phyloP scores from a whole-genome alignment of 371 early-diverging fungal genomes.

The Mucor mucedo region DNA sequence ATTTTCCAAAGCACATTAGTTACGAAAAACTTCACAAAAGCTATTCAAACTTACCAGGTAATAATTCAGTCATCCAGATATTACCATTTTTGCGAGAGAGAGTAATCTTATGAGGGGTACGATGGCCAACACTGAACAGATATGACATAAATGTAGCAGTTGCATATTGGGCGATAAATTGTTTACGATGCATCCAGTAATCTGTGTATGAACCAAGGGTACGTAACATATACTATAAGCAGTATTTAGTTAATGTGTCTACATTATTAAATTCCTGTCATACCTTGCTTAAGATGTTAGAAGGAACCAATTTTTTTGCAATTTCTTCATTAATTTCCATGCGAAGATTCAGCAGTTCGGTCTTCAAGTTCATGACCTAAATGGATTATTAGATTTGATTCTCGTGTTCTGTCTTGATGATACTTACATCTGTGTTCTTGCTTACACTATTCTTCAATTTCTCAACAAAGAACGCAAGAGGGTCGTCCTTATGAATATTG shows the following conservation, averaged over 20 bases:
- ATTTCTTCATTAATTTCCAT: constrained; percentile 86
- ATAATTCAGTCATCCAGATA: constrained; percentile 80
- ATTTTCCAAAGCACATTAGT: constrained; percentile 16
- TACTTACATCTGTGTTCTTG: constrained; percentile 45
- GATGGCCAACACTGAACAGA: constrained; percentile 82
- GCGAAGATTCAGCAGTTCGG: constrained; percentile 74
- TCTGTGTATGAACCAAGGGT: constrained; percentile 81
- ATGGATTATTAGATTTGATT: too few relatives aligned
- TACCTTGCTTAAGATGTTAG: constrained; percentile 78
- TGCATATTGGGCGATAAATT: constrained; percentile 90
- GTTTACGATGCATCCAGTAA: constrained; percentile 91
- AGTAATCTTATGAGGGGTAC: constrained; percentile 85
- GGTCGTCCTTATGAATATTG: constrained; percentile 80
- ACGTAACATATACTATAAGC: constrained; percentile 62
- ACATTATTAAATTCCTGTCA: not conserved
- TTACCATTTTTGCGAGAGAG: constrained; percentile 83
- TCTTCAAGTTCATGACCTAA: constrained; percentile 52
- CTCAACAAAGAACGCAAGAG: constrained; percentile 73
- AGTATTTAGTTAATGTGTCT: too few relatives aligned
- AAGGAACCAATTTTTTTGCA: constrained; percentile 76
- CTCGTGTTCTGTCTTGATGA: not conserved
- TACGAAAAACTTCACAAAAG: not conserved
- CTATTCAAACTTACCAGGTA: constrained; percentile 59
- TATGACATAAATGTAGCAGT: constrained; percentile 91
- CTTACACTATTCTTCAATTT: constrained; percentile 59